Evolutionary conservation across 169 alveolate genomes (phyloP), one percentile per base, ranked within the genome.

Genomic region (Blepharisma undulans): DNA sequence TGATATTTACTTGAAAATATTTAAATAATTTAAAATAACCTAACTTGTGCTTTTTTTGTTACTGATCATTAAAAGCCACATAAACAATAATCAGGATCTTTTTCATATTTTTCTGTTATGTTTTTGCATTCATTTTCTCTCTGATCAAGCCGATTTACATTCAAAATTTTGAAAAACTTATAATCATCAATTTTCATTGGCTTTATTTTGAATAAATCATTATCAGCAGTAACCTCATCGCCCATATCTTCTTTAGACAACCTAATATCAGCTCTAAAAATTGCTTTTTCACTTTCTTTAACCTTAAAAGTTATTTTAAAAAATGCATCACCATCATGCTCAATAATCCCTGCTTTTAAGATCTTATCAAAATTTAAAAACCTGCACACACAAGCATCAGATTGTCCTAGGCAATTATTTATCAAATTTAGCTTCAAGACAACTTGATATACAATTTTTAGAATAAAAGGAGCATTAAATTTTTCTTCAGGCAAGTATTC

Each of bases 61-160:
- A 48, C 66, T 48, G 16, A 18, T 48, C 10, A 48, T 48, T 48
- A 48, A 48, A 48, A 48, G 66, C 12, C 36, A 86, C 91, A 86
- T 22, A 86, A 29, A 34, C 91, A 86, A 86, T 29, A 86, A 86
- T 29, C 72, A 19, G 91, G 91, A 48, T 61, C 84, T 27, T 25
- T 60, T 27, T 25, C 80, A 19, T 30, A 18, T 21, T 27, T 72
- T 66, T 48, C 36, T 22, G 78, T 5, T 36, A 84, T 19, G 12
- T 84, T 18, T 60, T 84, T 32, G 36, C 89, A 84, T 12, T 32
- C 48, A n/a, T 76, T 79, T 34, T 72, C 89, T 5, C 60, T 32
- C 7, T 72, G 77, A 29, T 84, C 89, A 48, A 34, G 77, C n/a
- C 89, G 33, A n/a, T 84, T 84, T 19, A 84, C 77, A 59, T 84